Conservation (phyloP, 2,329 filamentous ascomycete genomes). For the Orbilia javanica region DNA sequence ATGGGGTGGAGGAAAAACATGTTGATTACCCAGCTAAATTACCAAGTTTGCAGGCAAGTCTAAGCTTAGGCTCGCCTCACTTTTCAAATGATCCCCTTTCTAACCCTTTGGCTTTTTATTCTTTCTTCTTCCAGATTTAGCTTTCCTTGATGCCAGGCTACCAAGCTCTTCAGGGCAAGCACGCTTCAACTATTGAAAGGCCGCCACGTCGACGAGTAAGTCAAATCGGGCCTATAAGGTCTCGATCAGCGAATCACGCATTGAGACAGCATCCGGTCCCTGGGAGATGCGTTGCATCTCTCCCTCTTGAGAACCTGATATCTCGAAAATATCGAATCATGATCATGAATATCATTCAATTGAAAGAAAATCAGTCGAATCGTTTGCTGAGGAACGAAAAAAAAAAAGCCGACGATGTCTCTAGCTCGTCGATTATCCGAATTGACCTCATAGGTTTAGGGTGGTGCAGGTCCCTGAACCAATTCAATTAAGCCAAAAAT, state of each 20-base stretch:
- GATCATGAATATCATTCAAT: conserved; percentile 29
- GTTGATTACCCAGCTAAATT: conserved; percentile 57
- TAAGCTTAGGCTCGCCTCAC: conserved; percentile 56
- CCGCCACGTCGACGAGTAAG: conserved; percentile 55
- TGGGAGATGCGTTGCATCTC: conserved; percentile 52
- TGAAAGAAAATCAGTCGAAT: conserved; percentile 31
- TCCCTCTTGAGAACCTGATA: conserved; percentile 34
- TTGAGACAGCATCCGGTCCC: conserved; percentile 57
- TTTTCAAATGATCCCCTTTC: conserved; percentile 43
- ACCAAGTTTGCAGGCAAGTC: conserved; percentile 55
- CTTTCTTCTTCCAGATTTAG: conserved; percentile 48
- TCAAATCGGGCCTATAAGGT: conserved; percentile 55
- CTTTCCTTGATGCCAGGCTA: conserved; percentile 49
- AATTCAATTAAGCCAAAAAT: conserved; percentile 52
- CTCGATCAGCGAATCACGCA: conserved; percentile 56
- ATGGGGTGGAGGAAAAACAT: conserved; percentile 47
- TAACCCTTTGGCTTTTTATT: conserved; percentile 34
- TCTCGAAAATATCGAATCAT: conserved; percentile 26
- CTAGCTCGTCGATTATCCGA: conserved; percentile 47
- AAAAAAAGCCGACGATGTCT: conserved; percentile 36
- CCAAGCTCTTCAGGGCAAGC: conserved; percentile 46
- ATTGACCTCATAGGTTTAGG: conserved; percentile 50
- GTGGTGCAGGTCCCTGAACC: conserved; percentile 20
- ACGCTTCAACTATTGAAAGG: conserved; percentile 53
- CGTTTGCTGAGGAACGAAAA: conserved; percentile 18